Base-by-base conservation (phyloP, 768 basidiomycete species). In the Brasilioporus rufonigricans region DNA sequence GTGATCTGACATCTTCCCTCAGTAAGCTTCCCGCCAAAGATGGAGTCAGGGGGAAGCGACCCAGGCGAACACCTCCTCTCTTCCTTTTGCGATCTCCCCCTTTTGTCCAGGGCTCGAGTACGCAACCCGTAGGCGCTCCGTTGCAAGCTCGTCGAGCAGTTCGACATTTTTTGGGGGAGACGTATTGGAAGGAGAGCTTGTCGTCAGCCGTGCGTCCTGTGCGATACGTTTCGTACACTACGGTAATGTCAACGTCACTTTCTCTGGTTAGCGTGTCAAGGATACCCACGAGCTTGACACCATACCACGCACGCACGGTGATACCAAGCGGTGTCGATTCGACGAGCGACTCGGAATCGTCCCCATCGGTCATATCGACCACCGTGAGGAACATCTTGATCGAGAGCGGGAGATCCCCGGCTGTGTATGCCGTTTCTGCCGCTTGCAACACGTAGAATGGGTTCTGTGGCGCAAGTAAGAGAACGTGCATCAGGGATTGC, bases 361-460 rank as follows among this genome's bases (percentile, higher is more conserved):
- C 84, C 6, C 73, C 74, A 35, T 86, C 85, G 4, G 78, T 78
- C 88, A 93, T 93, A 62, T 95, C 92, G 12, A 89, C 76, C 0
- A 83, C 85, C 29, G 85, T 76, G 8, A 94, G 80, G 74, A 85
- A 93, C 76, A 83, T 85, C 69, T 90, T 89, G 50, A 92, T 74
- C 2, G 93, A 84, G 9, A 93, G 75, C 0, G 87, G 80, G 21
- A 91, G 65, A 67, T 94, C 91, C 2, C 80, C 82, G 0, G 84
- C 77, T 0, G 91, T 90, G 65, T 90, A 93, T 0, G 91, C 91
- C 10, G 89, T 93, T 71, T 97, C 93, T 0, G 92, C 93, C 46
- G 85, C 86, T 59, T 87, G 87, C n/a, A 94, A 79, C 53, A 85
- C 80, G 36, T 89, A 85, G 64, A 92, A 89, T 0, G 91, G 88